A percentile compares a stretch with the other conserved stretches of the same genome.
These are phyloP conservation scores for Didymella keratinophila DNA, from an alignment of 2,329 filamentous ascomycete species.

Conservation along the genomic window DNA sequence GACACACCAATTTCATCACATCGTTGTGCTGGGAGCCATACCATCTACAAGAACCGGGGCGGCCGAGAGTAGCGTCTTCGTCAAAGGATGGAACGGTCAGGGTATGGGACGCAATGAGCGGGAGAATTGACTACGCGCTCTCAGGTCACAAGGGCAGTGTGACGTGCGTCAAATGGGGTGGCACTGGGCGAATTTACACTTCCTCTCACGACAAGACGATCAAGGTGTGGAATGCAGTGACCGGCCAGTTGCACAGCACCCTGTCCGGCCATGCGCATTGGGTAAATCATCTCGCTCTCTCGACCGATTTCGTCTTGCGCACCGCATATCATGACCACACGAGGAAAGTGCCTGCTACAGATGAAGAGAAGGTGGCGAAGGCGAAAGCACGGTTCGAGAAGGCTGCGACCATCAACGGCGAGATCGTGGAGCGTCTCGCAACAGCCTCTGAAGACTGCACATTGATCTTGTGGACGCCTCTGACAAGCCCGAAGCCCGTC, in stretches of 20 bases:
- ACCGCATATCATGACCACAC: constrained; percentile 87
- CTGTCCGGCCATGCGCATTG: constrained; percentile 87
- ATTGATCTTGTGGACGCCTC: constrained; percentile 93
- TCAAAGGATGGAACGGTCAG: constrained; percentile 90
- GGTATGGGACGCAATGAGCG: constrained; percentile 83
- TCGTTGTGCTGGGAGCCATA: constrained; percentile 93
- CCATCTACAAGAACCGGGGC: constrained; percentile 77
- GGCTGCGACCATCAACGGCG: constrained; percentile 77
- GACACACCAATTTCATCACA: constrained; percentile 89
- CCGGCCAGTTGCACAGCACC: constrained; percentile 81
- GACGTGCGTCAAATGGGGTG: constrained; percentile 93
- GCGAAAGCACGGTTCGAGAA: constrained; percentile 86
- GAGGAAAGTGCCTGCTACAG: constrained; percentile 71
- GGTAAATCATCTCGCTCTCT: constrained; percentile 94
- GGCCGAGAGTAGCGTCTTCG: constrained; percentile 81
- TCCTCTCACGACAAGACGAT: constrained; percentile 88
- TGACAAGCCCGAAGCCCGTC: constrained; percentile 78
- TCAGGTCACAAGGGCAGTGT: constrained; percentile 89
- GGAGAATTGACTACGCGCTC: constrained; percentile 80
- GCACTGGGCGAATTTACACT: constrained; percentile 67
- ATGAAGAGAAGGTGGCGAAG: constrained; percentile 75
- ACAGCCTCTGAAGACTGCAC: constrained; percentile 96
- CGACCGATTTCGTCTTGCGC: constrained; percentile 87
- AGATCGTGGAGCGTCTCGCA: constrained; percentile 82
- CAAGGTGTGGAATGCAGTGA: constrained; percentile 84